Evolutionary conservation across 202 grass and related monocot genomes (phyloP), one percentile per base, ranked within the genome.

Genomic region (Thinopyrum obtusiflorum): DNA sequence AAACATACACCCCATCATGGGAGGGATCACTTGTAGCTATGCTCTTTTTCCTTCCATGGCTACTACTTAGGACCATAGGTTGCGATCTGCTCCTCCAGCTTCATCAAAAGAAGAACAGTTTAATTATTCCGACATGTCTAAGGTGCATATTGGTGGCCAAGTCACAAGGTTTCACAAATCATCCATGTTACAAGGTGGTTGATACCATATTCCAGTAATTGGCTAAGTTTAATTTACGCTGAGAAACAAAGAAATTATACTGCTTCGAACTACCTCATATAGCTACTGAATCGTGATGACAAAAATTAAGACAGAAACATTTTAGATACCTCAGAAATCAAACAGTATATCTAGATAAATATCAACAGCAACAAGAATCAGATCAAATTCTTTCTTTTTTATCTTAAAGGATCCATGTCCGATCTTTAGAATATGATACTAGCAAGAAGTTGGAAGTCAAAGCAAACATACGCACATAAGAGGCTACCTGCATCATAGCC

Each of bases 21-120:
- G 60, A 80, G 42, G 28, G 14, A 39, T 83, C 88, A 88, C 82
- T 85, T 82, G 72, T 64, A 78, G n/a, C 82, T 66, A 87, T 33
- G 0, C 18, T 60, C 14, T 18, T 1, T 76, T 46, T 47, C 26
- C 14, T 73, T 73, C 78, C 73, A 49, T 88, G 47, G 78, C 78
- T 89, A 55, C 37, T 91, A 79, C 31, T 89, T 81, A 28, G 73
- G 40, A 29, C 84, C 86, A 49, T 82, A 90, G 44, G 87, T 90
- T 66, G 91, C 79, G 73, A 97, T 97, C 85, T 90, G 86, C 72
- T 91, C 80, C 89, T 97, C 90, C 62, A 97, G 89, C 94, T 97
- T 88, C 89, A 91, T 86, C 66, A 80, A 33, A 86, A 87, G 20
- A 82, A 80, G 3, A 84, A 47, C 15, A 35, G 42, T 5, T 44